Evolutionary conservation across 495 filamentous ascomycete species (phyloP).

Genomic region (Penicillium cosmopolitanum): DNA sequence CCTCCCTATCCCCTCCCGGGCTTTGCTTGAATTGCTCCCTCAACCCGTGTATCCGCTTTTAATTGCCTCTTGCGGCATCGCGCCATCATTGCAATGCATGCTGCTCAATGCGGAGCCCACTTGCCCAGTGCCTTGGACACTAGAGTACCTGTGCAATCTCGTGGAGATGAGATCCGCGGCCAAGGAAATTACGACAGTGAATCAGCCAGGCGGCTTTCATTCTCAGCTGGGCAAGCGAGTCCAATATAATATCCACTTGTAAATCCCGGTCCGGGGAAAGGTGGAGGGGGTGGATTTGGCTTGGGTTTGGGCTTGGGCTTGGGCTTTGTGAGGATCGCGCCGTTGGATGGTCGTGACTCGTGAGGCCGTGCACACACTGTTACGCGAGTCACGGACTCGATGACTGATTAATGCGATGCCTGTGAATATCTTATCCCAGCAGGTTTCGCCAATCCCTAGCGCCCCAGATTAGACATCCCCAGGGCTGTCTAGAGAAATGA

Average conservation of each 20-base stretch:
- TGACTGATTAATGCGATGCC: no score
- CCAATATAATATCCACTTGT: background rate
- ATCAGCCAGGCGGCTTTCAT: background rate
- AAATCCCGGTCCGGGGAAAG: constrained; percentile 4
- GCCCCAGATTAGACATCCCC: no score
- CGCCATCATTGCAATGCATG: constrained; percentile 10
- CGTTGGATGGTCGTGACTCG: background rate
- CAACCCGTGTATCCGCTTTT: constrained; percentile 12
- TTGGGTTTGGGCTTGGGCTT: no score
- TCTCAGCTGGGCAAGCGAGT: background rate
- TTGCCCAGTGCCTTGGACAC: background rate
- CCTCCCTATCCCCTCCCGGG: background rate
- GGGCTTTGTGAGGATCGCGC: background rate
- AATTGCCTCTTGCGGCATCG: constrained; percentile 6
- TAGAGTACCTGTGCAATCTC: constrained; percentile 7
- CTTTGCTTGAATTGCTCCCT: background rate
- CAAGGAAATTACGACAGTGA: background rate
- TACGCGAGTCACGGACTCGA: no score
- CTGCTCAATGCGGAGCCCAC: constrained; percentile 2
- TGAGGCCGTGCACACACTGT: background rate
- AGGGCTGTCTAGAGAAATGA: background rate
- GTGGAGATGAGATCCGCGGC: constrained; percentile 5
- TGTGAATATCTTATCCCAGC: no score
- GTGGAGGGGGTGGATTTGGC: background rate
- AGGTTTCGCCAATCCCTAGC: no score